phyloP scores from a whole-genome alignment of 768 basidiomycete species.

The Lactifluus pinguis region DNA sequence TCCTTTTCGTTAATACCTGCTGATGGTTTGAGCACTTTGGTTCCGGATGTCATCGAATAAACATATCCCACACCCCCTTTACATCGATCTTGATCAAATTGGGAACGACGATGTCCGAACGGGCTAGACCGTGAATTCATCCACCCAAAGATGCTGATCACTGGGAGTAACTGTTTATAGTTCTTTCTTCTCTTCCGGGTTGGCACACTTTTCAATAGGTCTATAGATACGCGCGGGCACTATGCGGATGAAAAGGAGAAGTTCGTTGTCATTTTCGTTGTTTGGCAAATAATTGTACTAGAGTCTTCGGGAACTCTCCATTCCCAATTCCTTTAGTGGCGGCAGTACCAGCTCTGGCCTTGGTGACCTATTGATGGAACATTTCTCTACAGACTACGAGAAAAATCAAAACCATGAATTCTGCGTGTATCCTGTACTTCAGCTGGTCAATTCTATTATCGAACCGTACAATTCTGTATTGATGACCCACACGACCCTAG shows the following conservation, averaged over 20 bases:
- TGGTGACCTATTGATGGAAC: constrained; percentile 93
- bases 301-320: constrained; percentile 98
- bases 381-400: constrained; percentile 91
- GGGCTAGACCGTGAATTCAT: constrained; percentile 91
- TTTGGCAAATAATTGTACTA: constrained; percentile 90
- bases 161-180: constrained; percentile 90
- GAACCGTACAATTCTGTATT: constrained; percentile 98
- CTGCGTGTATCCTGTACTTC: constrained; percentile 92
- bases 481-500: constrained; percentile 97
- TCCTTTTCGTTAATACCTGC: background rate
- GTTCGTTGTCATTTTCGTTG: constrained; percentile 92
- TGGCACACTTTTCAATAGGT: no score
- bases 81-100: constrained; percentile 95
- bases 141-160: constrained; percentile 97
- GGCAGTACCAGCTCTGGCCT: constrained; percentile 95
- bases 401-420: constrained; percentile 54
- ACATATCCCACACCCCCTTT: constrained; percentile 95
- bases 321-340: constrained; percentile 99
- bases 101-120: constrained; percentile 97
- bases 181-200: background rate
- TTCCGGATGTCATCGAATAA: constrained; percentile 95
- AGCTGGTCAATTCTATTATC: constrained; percentile 89
- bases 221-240: constrained; percentile 91
- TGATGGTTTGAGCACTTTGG: constrained; percentile 97
- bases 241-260: constrained; percentile 99